A percentile compares a stretch with the other conserved stretches of the same genome.
phyloP scores from a whole-genome alignment of 2,329 filamentous ascomycete species.

The Ceratocystis cacaofunesta region DNA sequence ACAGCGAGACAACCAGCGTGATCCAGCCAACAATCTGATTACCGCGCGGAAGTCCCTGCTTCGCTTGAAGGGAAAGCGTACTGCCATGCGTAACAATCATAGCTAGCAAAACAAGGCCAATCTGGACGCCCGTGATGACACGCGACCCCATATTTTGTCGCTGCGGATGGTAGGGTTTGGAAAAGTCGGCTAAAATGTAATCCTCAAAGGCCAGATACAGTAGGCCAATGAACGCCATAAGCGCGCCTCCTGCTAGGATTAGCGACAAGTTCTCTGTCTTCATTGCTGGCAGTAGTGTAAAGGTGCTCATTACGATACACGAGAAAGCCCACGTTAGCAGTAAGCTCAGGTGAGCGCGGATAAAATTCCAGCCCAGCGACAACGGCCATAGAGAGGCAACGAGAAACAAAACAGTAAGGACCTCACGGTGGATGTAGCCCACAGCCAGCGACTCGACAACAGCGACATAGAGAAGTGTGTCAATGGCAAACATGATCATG shows the following conservation, averaged over 20 bases:
- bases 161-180: conserved; percentile 19
- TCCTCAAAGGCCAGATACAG: conserved; percentile 72
- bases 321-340: conserved; percentile 58
- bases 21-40: conserved; percentile 80
- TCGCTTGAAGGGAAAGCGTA: conserved; percentile 70
- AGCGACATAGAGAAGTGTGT: conserved; percentile 52
- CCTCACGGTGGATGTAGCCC: conserved; percentile 80
- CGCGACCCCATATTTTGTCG: conserved; percentile 18
- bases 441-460: conserved; percentile 76
- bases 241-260: conserved; percentile 57
- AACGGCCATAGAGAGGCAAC: conserved; percentile 65
- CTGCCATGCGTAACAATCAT: conserved; percentile 81
- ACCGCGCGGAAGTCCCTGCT: conserved; percentile 67
- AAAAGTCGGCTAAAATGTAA: conserved; percentile 34
- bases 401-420: conserved; percentile 69
- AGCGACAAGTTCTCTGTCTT: conserved; percentile 64
- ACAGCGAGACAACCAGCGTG: conserved; percentile 58
- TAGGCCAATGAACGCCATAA: conserved; percentile 65
- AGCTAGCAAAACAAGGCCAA: conserved; percentile 65
- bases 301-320: conserved; percentile 73
- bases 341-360: conserved; percentile 49
- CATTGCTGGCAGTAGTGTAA: conserved; percentile 75
- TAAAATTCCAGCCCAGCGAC: conserved; percentile 57
- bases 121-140: conserved; percentile 51
- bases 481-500: conserved; percentile 44